Evolutionary conservation across 805 yeast species (phyloP), one percentile per base, ranked within the genome.

Genomic region (Pichia manshurica): DNA sequence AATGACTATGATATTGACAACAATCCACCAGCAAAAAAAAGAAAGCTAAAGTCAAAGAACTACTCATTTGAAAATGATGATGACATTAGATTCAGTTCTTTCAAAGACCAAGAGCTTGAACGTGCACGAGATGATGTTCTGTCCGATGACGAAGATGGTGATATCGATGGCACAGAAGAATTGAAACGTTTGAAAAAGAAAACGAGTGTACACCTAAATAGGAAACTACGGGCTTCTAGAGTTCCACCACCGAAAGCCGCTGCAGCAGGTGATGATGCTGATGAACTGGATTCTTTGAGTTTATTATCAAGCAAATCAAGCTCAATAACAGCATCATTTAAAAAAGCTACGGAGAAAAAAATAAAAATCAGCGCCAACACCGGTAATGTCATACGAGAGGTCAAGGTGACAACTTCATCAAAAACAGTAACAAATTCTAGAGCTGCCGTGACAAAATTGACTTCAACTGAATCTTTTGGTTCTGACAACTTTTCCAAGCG

Each of bases 201-300:
- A 20, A 55, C 61, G 1, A 50, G 34, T 21, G 84, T 82, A 17
- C 78, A 77, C 1, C 63, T 78, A 5, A 77, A 84, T 8, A 74
- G 84, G 52, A 74, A 82, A 40, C 75, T 74, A 46, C 59, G 78
- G 58, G 76, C 82, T 10, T 63, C 62, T 39, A 60, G 63, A 25
- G 62, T 8, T 22, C 36, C 29, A 28, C 43, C 36, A 16, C 34
- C 44, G 9, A 39, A n/a, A 23, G 31, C n/a, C 17, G 29, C 38
- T 19, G 20, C 39, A 5, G 39, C 28, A 9, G 41, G 37, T 17
- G 44, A 42, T 13, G 44, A 22, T 6, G 32, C n/a, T 23, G 54
- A 53, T 15, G 58, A 51, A 13, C 56, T 54, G 15, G 47, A 37
- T 17, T 35, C 51, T 2, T 36, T 54, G 7, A 61, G 63, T 21